Conservation (phyloP, 148 eudicot genomes). For the Salicornia ramosissima region DNA sequence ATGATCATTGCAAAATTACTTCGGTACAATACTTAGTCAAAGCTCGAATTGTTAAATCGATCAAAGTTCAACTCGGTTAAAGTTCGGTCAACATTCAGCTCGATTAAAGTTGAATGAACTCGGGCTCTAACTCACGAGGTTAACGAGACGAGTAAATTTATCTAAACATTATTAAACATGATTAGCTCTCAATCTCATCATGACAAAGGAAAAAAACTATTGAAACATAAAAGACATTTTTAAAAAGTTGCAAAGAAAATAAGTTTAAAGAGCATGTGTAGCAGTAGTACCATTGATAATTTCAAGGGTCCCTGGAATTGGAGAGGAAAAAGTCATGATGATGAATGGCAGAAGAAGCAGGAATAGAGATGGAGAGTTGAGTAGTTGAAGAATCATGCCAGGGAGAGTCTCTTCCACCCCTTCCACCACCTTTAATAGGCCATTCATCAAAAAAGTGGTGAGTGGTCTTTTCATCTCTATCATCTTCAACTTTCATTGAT, state of each 20-base stretch:
- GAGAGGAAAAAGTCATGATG: constrained; percentile 46
- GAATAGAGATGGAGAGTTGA: constrained; percentile 45
- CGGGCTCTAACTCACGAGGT: too few relatives aligned
- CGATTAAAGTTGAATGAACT: too few relatives aligned
- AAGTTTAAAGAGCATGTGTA: not conserved
- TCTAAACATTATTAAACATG: too few relatives aligned
- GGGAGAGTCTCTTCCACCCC: constrained; percentile 25
- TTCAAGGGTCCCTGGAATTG: constrained; percentile 26
- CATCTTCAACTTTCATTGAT: constrained; percentile 34
- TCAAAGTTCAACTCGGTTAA: too few relatives aligned
- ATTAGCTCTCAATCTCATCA: not conserved
- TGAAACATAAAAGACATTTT: not conserved
- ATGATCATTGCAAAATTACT: too few relatives aligned
- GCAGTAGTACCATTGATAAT: not conserved
- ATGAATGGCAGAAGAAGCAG: constrained; percentile 25
- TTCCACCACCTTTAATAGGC: constrained; percentile 33
- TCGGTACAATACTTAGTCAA: too few relatives aligned
- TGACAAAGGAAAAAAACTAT: not conserved
- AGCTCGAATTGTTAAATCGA: too few relatives aligned
- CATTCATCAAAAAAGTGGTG: constrained; percentile 52
- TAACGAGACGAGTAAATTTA: too few relatives aligned
- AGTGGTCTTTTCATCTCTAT: constrained; percentile 30
- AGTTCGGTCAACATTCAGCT: too few relatives aligned
- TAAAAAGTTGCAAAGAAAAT: not conserved
- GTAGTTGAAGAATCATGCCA: constrained; percentile 45